These are phyloP conservation scores for Proteromonas lacertae DNA, from an alignment of 352 stramenopile species.

Conservation along the genomic window DNA sequence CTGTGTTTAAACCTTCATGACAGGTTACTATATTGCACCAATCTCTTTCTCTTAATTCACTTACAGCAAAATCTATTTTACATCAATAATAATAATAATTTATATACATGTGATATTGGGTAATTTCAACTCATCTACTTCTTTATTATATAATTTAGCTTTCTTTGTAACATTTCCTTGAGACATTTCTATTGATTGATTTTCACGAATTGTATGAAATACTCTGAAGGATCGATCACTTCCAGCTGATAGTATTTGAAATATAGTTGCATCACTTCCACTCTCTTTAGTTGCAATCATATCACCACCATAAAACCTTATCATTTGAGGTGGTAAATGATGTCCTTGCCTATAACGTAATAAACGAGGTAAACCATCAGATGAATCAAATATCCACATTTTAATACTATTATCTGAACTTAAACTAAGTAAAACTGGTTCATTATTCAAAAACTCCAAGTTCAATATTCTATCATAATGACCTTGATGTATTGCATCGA, in stretches of 20 bases:
- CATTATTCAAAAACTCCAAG: conserved; percentile 35
- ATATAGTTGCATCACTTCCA: not conserved
- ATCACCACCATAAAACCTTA: not conserved
- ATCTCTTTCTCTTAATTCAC: conserved; percentile 38
- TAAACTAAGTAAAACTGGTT: conserved; percentile 39
- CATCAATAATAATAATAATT: not conserved
- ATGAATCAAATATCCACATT: conserved; percentile 60
- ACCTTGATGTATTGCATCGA: conserved; percentile 5
- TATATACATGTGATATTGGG: not conserved
- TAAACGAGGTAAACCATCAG: conserved; percentile 32
- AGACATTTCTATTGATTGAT: conserved; percentile 45
- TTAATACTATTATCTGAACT: conserved; percentile 53
- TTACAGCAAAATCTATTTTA: conserved; percentile 30
- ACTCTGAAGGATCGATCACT: conserved; percentile 47
- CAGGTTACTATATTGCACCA: conserved; percentile 59
- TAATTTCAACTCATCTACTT: not conserved
- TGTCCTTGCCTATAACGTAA: conserved; percentile 36
- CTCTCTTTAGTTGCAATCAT: not conserved
- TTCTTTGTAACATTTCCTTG: conserved; percentile 47
- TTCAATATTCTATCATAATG: conserved; percentile 31
- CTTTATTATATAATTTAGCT: not conserved
- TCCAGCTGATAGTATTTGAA: conserved; percentile 39
- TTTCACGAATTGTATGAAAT: conserved; percentile 48
- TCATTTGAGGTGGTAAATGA: not conserved
- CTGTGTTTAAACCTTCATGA: conserved; percentile 37